phyloP scores from a whole-genome alignment of 805 yeast genomes.

The Nematodospora valgi region DNA sequence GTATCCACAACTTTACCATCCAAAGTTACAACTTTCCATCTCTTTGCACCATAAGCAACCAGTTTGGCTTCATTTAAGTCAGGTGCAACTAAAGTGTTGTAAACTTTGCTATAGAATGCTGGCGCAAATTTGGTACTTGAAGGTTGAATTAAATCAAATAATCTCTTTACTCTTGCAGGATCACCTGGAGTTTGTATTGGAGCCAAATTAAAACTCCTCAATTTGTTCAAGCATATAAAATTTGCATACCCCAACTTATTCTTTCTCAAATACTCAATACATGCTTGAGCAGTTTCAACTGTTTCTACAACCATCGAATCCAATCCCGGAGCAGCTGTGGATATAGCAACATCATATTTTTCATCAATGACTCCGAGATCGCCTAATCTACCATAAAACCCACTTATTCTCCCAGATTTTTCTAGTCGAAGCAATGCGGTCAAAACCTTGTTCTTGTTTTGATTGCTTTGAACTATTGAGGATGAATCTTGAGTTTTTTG shows the following conservation, averaged over 20 bases:
- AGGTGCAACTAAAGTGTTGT: slow-evolving; percentile 83
- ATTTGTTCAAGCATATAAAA: slow-evolving; percentile 74
- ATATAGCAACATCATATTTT: slow-evolving; percentile 85
- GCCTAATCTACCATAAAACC: slow-evolving; percentile 88
- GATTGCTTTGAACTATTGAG: slow-evolving; percentile 50
- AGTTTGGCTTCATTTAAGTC: slow-evolving; percentile 76
- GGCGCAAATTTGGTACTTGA: slow-evolving; percentile 66
- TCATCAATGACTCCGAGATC: slow-evolving; percentile 90
- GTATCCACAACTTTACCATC: slow-evolving; percentile 90
- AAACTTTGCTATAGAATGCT: slow-evolving; percentile 84
- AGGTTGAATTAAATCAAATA: slow-evolving; percentile 79
- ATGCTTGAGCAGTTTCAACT: slow-evolving; percentile 55
- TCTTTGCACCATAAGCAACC: slow-evolving; percentile 78
- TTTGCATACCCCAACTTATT: slow-evolving; percentile 85
- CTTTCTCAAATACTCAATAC: slow-evolving; percentile 77
- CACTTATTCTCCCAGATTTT: slow-evolving; percentile 76
- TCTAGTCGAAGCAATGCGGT: slow-evolving; percentile 65
- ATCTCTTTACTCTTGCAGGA: slow-evolving; percentile 63
- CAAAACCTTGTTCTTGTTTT: slow-evolving; percentile 72
- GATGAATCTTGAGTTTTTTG: slow-evolving; percentile 67
- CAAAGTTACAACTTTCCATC: slow-evolving; percentile 87
- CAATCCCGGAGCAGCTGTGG: slow-evolving; percentile 89
- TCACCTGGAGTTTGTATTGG: slow-evolving; percentile 66
- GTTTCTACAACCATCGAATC: slow-evolving; percentile 92
- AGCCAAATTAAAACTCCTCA: slow-evolving; percentile 57